Conservation (phyloP, 208 protist species). For the Crithidia sp. region DNA sequence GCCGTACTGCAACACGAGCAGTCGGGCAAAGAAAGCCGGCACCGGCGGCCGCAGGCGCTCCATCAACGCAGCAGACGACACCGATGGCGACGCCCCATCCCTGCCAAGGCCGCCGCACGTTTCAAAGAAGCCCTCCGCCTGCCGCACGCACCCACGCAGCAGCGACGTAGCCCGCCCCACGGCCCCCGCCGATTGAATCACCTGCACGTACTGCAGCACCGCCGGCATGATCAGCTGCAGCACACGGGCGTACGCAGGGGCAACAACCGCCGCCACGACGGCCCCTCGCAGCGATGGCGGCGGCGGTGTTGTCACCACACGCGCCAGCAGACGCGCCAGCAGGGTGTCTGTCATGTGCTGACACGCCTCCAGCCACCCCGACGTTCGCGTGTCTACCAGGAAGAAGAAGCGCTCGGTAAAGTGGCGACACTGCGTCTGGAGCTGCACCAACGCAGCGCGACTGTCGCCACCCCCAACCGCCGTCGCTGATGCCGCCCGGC, state of each 20-base stretch:
- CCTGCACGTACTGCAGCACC: slow-evolving; percentile 35
- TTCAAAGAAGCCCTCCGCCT: slow-evolving; percentile 37
- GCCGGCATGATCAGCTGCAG: slow-evolving; percentile 33
- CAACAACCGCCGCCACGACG: not conserved
- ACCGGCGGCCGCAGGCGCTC: slow-evolving; percentile 28
- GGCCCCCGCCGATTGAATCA: slow-evolving; percentile 23
- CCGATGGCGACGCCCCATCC: not conserved
- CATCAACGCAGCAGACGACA: not conserved
- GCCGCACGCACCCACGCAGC: slow-evolving; percentile 36
- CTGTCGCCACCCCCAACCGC: slow-evolving; percentile 18
- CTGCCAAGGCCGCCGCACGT: slow-evolving; percentile 15
- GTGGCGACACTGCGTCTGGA: slow-evolving; percentile 38
- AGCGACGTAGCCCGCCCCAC: slow-evolving; percentile 27
- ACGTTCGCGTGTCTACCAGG: slow-evolving; percentile 37
- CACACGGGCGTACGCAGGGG: slow-evolving; percentile 29
- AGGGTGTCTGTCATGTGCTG: slow-evolving; percentile 27
- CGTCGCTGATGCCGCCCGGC: not conserved
- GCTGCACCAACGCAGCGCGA: slow-evolving; percentile 26
- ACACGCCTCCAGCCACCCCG: slow-evolving; percentile 37
- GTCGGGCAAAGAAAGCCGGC: slow-evolving; percentile 23
- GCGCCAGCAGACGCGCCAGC: slow-evolving; percentile 32
- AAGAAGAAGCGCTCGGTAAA: slow-evolving; percentile 51
- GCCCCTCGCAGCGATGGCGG: slow-evolving; percentile 12
- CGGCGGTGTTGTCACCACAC: slow-evolving; percentile 19
- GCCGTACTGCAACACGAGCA: slow-evolving; percentile 32